Evolutionary conservation across 2,329 filamentous ascomycete species (phyloP).

Genomic region (Cadophora luteo-olivacea): DNA sequence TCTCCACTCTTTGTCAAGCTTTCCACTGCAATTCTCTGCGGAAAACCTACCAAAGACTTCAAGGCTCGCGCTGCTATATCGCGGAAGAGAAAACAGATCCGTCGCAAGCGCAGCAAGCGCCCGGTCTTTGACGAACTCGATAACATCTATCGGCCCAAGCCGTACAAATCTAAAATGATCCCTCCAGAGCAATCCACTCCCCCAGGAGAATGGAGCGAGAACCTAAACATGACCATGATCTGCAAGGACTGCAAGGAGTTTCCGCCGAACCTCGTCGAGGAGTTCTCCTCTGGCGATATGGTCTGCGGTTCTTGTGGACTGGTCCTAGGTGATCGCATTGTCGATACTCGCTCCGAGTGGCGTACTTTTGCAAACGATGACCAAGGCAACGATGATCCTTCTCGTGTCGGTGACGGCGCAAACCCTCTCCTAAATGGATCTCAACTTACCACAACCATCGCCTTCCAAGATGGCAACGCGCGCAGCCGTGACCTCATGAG

Average conservation of each 20-base stretch:
- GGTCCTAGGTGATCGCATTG: slow-evolving; percentile 87
- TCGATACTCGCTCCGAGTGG: slow-evolving; percentile 98
- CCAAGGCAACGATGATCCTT: slow-evolving; percentile 94
- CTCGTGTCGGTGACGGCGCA: slow-evolving; percentile 93
- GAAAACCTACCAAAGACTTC: slow-evolving; percentile 44
- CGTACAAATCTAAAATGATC: slow-evolving; percentile 56
- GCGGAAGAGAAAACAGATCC: slow-evolving; percentile 43
- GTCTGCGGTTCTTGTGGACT: slow-evolving; percentile 92
- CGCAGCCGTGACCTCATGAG: slow-evolving; percentile 78
- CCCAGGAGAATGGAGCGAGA: slow-evolving; percentile 57
- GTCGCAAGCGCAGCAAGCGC: slow-evolving; percentile 48
- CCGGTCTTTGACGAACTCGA: slow-evolving; percentile 50
- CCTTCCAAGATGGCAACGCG: slow-evolving; percentile 76
- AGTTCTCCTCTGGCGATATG: slow-evolving; percentile 90
- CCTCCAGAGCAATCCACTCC: slow-evolving; percentile 40
- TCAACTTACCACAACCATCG: slow-evolving; percentile 87
- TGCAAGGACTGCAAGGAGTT: slow-evolving; percentile 91
- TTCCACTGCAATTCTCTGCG: slow-evolving; percentile 52
- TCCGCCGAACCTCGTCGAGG: slow-evolving; percentile 92
- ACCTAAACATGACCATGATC: slow-evolving; percentile 83
- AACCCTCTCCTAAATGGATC: slow-evolving; percentile 91
- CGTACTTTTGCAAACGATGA: slow-evolving; percentile 99
- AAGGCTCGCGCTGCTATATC: slow-evolving; percentile 41
- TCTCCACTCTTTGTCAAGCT: slow-evolving; percentile 72
- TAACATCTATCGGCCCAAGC: slow-evolving; percentile 53